phyloP scores from a whole-genome alignment of 495 filamentous ascomycete species.

The Penicillium psychrofluorescens region DNA sequence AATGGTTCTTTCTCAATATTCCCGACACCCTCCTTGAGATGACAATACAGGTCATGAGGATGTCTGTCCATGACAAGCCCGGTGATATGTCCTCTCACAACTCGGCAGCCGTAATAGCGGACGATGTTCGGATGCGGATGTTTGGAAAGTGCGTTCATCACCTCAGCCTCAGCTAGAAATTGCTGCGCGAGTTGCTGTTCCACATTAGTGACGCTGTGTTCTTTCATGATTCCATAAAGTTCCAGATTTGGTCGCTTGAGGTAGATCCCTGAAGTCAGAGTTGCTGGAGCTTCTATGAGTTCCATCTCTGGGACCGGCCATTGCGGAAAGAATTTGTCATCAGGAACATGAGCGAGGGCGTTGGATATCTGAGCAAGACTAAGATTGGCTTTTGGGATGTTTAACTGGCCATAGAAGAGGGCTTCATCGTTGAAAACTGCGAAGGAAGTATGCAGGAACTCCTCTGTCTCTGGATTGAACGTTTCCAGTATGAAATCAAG shows the following conservation, averaged over 20 bases:
- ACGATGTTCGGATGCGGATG: slow-evolving; percentile 26
- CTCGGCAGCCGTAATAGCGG: slow-evolving; percentile 24
- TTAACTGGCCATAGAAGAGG: too few species aligned
- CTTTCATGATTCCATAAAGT: neutral
- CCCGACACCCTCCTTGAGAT: neutral
- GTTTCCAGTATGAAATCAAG: too few species aligned
- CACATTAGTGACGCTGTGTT: neutral
- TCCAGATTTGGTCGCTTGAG: neutral
- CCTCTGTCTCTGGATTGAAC: too few species aligned
- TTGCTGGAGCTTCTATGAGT: too few species aligned
- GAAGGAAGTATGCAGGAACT: too few species aligned
- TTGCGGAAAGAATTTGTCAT: too few species aligned
- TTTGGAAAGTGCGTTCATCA: slow-evolving; percentile 7
- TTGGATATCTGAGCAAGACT: too few species aligned
- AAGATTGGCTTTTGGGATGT: too few species aligned
- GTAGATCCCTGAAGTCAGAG: too few species aligned
- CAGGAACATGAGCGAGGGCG: too few species aligned
- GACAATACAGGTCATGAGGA: slow-evolving; percentile 10
- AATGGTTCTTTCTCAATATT: slow-evolving; percentile 13
- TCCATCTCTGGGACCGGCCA: too few species aligned
- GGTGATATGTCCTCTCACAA: slow-evolving; percentile 20
- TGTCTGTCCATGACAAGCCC: slow-evolving; percentile 23
- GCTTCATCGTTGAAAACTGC: too few species aligned
- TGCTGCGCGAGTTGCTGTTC: neutral
- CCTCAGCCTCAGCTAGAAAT: slow-evolving; percentile 14